Conservation (phyloP, 768 basidiomycete species). For the Gloeostereum incarnatum region DNA sequence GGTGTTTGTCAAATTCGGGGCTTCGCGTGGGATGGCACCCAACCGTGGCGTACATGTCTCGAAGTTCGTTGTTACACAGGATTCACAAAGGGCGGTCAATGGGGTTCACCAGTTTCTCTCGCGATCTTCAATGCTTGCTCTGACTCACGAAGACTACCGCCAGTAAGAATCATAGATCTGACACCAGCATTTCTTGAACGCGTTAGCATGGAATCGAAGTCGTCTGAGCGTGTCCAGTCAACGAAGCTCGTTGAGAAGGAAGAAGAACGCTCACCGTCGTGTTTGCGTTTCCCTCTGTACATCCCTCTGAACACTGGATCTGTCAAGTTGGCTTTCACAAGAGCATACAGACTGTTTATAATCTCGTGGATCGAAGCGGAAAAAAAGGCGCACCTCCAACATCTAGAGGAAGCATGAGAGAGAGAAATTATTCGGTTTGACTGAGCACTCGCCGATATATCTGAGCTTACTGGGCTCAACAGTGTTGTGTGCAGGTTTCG, state of each 20-base stretch:
- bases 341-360: too few species aligned
- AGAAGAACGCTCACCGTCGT: conserved; percentile 27
- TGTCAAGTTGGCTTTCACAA: conserved; percentile 36
- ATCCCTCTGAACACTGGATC: conserved; percentile 48
- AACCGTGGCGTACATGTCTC: conserved; percentile 63
- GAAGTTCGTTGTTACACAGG: not conserved
- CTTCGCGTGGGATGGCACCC: conserved; percentile 79
- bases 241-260: not conserved
- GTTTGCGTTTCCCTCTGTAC: conserved; percentile 39
- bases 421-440: too few species aligned
- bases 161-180: conserved; percentile 67
- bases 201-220: conserved; percentile 47
- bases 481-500: too few species aligned
- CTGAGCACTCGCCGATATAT: too few species aligned
- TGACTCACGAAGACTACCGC: conserved; percentile 60
- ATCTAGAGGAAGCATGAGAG: too few species aligned
- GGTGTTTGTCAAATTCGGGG: conserved; percentile 50
- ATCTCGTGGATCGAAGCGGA: too few species aligned
- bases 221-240: conserved; percentile 30
- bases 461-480: too few species aligned
- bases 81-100: conserved; percentile 1
- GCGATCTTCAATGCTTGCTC: conserved; percentile 53
- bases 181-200: conserved; percentile 55
- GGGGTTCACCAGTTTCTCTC: conserved; percentile 34
- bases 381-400: conserved; percentile 6